These are phyloP conservation scores for Madurella mycetomatis DNA, from an alignment of 2,329 filamentous ascomycete genomes.

Conservation along the genomic window DNA sequence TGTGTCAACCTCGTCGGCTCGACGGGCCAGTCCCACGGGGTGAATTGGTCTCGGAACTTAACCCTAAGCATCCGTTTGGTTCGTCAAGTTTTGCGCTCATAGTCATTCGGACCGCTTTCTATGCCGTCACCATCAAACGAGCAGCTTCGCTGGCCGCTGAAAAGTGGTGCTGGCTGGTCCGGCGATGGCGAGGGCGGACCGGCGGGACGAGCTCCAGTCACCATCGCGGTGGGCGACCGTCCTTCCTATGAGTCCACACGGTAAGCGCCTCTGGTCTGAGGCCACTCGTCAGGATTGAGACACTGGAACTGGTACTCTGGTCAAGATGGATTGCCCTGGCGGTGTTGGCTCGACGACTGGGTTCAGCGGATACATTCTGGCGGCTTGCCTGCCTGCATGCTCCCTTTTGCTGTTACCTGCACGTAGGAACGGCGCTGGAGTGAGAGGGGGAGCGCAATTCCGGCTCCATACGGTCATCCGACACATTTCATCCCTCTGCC, in stretches of 20 bases:
- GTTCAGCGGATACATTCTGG: conserved; percentile 31
- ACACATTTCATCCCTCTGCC: conserved; percentile 29
- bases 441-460: conserved; percentile 42
- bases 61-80: conserved; percentile 85
- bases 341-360: conserved; percentile 30
- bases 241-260: conserved; percentile 68
- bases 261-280: conserved; percentile 69
- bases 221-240: conserved; percentile 50
- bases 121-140: conserved; percentile 37
- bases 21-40: conserved; percentile 44
- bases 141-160: conserved; percentile 39
- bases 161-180: conserved; percentile 40
- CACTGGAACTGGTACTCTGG: conserved; percentile 60
- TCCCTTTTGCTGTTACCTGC: conserved; percentile 25
- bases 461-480: conserved; percentile 47
- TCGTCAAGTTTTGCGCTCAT: conserved; percentile 63
- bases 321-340: conserved; percentile 37
- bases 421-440: conserved; percentile 17
- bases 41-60: conserved; percentile 83
- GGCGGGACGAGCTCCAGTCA: conserved; percentile 55
- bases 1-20: conserved; percentile 20
- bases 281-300: conserved; percentile 68
- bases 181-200: conserved; percentile 42
- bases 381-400: conserved; percentile 18
- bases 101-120: conserved; percentile 66